phyloP scores from a whole-genome alignment of 2,329 filamentous ascomycete genomes.

The Neofusicoccum ribis region DNA sequence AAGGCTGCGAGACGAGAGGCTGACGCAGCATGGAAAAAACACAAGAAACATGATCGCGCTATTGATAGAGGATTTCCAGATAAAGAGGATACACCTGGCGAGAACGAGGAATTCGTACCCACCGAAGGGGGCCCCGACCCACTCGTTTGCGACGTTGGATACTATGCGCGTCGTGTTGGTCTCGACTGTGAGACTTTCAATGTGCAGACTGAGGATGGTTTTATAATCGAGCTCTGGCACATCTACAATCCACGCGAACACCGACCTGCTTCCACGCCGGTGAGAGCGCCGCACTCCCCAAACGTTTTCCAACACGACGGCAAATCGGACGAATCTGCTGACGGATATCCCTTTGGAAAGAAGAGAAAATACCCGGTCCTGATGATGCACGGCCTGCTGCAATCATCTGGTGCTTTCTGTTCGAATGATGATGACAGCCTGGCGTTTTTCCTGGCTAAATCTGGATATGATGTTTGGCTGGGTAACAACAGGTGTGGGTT shows the following conservation, averaged over 20 bases:
- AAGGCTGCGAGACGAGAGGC: slow-evolving; percentile 54
- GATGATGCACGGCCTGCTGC: slow-evolving; percentile 83
- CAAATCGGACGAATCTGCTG: not conserved
- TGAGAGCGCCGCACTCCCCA: slow-evolving; percentile 59
- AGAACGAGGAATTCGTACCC: slow-evolving; percentile 62
- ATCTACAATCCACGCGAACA: slow-evolving; percentile 82
- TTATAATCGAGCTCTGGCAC: slow-evolving; percentile 86
- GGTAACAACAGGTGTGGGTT: slow-evolving; percentile 93
- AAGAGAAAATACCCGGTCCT: slow-evolving; percentile 79
- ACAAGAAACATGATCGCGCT: slow-evolving; percentile 31
- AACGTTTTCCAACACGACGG: slow-evolving; percentile 56
- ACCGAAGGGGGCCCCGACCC: slow-evolving; percentile 80
- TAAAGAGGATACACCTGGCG: slow-evolving; percentile 29
- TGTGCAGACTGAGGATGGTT: slow-evolving; percentile 92
- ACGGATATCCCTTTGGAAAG: slow-evolving; percentile 37
- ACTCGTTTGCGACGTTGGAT: slow-evolving; percentile 74
- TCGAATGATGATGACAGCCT: slow-evolving; percentile 86
- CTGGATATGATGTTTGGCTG: slow-evolving; percentile 92
- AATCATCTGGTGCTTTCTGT: slow-evolving; percentile 86
- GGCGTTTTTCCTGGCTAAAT: slow-evolving; percentile 89
- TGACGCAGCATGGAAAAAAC: slow-evolving; percentile 30
- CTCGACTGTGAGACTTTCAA: slow-evolving; percentile 80
- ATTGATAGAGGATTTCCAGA: slow-evolving; percentile 30
- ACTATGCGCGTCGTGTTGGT: slow-evolving; percentile 86
- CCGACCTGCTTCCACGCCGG: slow-evolving; percentile 49